These are phyloP conservation scores for Fagopyrum homotropicum DNA, from an alignment of 148 eudicot species.

Conservation along the genomic window DNA sequence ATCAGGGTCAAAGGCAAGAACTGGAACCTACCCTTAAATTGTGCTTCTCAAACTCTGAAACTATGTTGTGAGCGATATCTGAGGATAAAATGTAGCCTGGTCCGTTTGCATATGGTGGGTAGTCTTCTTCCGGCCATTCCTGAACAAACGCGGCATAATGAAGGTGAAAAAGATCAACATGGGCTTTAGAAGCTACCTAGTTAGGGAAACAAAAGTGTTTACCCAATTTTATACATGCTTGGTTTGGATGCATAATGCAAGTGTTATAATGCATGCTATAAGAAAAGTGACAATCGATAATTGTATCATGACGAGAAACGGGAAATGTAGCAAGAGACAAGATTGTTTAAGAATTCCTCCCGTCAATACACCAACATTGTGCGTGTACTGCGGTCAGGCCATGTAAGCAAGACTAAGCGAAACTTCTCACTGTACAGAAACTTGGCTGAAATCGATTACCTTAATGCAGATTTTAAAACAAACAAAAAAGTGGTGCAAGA, in stretches of 20 bases:
- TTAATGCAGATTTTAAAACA: constrained; percentile 2
- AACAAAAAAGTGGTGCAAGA: background rate
- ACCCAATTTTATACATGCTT: background rate
- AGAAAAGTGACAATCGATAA: too few relatives aligned
- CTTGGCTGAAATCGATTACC: background rate
- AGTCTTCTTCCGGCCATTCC: constrained; percentile 74
- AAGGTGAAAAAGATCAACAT: background rate
- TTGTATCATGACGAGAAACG: too few relatives aligned
- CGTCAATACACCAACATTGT: too few relatives aligned
- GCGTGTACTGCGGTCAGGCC: too few relatives aligned
- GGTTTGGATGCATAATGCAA: too few relatives aligned
- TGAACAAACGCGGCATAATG: constrained; percentile 21
- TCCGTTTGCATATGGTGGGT: constrained; percentile 90
- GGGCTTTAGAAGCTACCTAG: background rate
- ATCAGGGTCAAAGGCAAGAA: background rate
- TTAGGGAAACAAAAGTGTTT: background rate
- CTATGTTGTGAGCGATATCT: constrained; percentile 52
- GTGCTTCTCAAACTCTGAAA: constrained; percentile 50
- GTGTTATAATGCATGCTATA: too few relatives aligned
- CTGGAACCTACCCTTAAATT: constrained; percentile 48
- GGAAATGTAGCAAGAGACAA: too few relatives aligned
- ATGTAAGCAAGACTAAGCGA: too few relatives aligned
- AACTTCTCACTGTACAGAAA: background rate
- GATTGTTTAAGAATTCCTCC: background rate
- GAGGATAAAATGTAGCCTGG: constrained; percentile 68